phyloP scores from a whole-genome alignment of 139 green algal genomes.

The Chloropicon primus region DNA sequence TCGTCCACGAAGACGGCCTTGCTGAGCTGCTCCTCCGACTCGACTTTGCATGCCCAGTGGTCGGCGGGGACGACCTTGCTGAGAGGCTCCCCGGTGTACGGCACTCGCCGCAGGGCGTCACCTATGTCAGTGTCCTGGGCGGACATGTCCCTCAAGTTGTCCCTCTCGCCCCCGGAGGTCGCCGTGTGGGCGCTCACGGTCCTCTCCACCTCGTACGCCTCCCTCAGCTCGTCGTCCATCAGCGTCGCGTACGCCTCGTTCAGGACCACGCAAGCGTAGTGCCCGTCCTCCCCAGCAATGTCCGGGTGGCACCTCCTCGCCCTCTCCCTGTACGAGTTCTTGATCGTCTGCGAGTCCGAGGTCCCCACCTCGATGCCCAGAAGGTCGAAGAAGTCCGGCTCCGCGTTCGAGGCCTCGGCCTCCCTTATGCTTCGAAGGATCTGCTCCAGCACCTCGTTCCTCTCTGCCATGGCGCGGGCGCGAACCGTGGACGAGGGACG shows the following conservation, averaged over 20 bases:
- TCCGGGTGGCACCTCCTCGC: conserved; percentile 3
- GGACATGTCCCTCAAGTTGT: not conserved
- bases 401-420: no score
- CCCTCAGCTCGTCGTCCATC: conserved; percentile 2
- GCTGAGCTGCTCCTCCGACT: conserved; percentile 8
- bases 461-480: not conserved
- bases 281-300: not conserved
- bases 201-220: conserved; percentile 3
- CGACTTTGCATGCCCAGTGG: not conserved
- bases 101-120: not conserved
- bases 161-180: not conserved
- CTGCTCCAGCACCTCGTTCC: not conserved
- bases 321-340: not conserved
- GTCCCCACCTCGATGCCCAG: not conserved
- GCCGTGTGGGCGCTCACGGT: not conserved
- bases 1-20: conserved; percentile 23
- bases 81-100: not conserved
- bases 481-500: no score
- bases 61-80: not conserved
- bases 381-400: not conserved
- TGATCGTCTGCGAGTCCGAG: not conserved
- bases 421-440: not conserved
- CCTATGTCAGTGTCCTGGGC: not conserved
- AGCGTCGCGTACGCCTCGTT: conserved; percentile 3
- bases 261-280: not conserved